These are phyloP conservation scores for Acanthamoeba royreba DNA, from an alignment of 208 protist species.

Conservation along the genomic window DNA sequence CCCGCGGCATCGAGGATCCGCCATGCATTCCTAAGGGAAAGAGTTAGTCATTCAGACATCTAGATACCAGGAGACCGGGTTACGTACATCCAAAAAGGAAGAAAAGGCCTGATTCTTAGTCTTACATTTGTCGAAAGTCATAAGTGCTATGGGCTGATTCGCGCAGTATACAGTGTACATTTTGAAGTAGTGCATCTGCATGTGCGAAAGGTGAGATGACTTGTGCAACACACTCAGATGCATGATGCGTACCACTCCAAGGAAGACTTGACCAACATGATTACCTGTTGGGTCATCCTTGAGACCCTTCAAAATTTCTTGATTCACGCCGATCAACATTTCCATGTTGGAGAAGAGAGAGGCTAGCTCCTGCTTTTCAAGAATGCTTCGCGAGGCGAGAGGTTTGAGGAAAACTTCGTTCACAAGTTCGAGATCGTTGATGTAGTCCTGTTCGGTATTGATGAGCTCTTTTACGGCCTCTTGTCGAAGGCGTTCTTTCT, in stretches of 20 bases:
- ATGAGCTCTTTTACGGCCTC: background rate
- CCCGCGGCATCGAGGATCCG: background rate
- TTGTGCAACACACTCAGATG: no score
- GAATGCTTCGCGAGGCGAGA: background rate
- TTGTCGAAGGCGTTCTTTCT: background rate
- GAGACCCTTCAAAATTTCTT: background rate
- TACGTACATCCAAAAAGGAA: background rate
- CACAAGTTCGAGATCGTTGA: background rate
- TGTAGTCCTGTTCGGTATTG: background rate
- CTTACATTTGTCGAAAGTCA: background rate
- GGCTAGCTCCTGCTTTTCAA: background rate
- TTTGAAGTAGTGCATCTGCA: slow-evolving; percentile 30
- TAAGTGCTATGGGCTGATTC: background rate
- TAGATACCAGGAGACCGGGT: background rate
- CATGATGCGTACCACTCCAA: background rate
- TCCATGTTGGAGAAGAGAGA: background rate
- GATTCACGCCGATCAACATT: background rate
- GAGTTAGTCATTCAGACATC: no score
- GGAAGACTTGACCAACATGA: background rate
- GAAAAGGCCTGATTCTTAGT: background rate
- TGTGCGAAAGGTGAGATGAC: no score
- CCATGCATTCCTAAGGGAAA: slow-evolving; percentile 5
- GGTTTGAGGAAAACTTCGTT: background rate
- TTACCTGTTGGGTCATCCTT: background rate
- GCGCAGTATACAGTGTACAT: slow-evolving; percentile 1